Evolutionary conservation across 2,329 filamentous ascomycete genomes (phyloP).

Genomic region (Exserohilum turcica): DNA sequence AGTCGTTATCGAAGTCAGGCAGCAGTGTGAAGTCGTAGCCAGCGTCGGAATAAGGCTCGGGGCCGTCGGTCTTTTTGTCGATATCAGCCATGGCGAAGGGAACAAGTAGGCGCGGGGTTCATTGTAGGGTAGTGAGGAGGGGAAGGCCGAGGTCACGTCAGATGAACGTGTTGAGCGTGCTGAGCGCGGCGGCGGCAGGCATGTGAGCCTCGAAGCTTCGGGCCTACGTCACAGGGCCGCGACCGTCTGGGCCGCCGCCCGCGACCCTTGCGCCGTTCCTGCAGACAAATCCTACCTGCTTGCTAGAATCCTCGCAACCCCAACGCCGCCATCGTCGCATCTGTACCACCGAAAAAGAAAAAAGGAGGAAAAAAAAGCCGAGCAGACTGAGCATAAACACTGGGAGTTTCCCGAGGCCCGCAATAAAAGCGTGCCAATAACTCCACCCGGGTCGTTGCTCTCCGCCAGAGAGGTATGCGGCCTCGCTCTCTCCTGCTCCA

Average conservation of each 20-base stretch:
- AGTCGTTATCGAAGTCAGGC: slow-evolving; percentile 81
- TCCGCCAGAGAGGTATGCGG: slow-evolving; percentile 25
- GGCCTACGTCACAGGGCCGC: slow-evolving; percentile 13
- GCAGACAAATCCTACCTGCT: slow-evolving; percentile 1
- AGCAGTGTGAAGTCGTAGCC: slow-evolving; percentile 71
- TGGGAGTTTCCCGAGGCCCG: too few relatives aligned
- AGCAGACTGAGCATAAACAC: too few relatives aligned
- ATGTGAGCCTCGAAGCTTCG: slow-evolving; percentile 14
- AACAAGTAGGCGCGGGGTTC: slow-evolving; percentile 7
- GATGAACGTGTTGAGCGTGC: neutral
- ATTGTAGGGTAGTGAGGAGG: slow-evolving; percentile 19
- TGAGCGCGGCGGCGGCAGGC: neutral
- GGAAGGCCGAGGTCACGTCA: neutral
- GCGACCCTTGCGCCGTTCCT: slow-evolving; percentile 8
- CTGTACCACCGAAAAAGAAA: neutral
- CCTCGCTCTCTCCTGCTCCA: slow-evolving; percentile 17
- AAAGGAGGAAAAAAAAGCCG: too few relatives aligned
- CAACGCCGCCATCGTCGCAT: neutral
- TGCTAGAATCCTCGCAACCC: too few relatives aligned
- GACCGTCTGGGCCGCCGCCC: neutral
- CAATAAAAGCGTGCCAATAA: too few relatives aligned
- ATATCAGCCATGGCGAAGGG: slow-evolving; percentile 49
- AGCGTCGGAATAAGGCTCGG: slow-evolving; percentile 65
- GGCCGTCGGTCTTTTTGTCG: slow-evolving; percentile 55
- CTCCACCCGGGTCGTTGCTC: neutral